phyloP scores from a whole-genome alignment of 169 alveolate species.

The Eimeria acervulina region DNA sequence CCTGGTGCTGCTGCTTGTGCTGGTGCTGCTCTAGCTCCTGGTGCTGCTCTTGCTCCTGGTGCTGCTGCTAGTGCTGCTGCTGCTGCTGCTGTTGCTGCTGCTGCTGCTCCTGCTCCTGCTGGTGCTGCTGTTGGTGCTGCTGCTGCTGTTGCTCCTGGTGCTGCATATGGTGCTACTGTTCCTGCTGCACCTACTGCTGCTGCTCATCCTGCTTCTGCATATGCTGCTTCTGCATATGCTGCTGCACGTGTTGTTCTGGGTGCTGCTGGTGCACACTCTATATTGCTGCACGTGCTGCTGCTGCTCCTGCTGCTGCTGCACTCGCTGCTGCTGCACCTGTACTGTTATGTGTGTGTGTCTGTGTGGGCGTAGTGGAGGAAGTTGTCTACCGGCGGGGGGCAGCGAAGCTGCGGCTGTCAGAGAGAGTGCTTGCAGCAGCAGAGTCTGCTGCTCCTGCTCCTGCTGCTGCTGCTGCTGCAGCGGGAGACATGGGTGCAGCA shows the following conservation, averaged over 20 bases:
- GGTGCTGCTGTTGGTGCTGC: not conserved
- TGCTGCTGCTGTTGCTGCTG: not conserved
- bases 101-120: not conserved
- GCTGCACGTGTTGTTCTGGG: not conserved
- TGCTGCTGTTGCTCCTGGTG: too few relatives aligned
- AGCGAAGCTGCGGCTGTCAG: conserved; percentile 14
- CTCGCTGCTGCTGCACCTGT: not conserved
- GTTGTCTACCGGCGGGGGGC: conserved; percentile 12
- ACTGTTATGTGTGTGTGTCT: not conserved
- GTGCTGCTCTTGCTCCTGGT: not conserved
- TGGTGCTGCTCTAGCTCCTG: not conserved
- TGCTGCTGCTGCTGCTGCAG: not conserved
- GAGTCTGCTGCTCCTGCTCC: conserved; percentile 21
- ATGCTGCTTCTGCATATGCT: too few relatives aligned
- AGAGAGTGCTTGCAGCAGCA: not conserved
- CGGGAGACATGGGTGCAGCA: not conserved
- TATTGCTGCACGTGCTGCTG: not conserved
- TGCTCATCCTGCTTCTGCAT: too few relatives aligned
- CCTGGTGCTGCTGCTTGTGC: too few relatives aligned
- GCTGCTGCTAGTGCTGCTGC: not conserved
- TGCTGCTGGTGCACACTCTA: not conserved
- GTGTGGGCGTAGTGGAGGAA: not conserved
- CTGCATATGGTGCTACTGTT: too few relatives aligned
- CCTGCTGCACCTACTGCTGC: too few relatives aligned
- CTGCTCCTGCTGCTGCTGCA: too few relatives aligned